Evolutionary conservation across 1,139 yeast species (phyloP).

Genomic region (Petasospora rhodanensis): DNA sequence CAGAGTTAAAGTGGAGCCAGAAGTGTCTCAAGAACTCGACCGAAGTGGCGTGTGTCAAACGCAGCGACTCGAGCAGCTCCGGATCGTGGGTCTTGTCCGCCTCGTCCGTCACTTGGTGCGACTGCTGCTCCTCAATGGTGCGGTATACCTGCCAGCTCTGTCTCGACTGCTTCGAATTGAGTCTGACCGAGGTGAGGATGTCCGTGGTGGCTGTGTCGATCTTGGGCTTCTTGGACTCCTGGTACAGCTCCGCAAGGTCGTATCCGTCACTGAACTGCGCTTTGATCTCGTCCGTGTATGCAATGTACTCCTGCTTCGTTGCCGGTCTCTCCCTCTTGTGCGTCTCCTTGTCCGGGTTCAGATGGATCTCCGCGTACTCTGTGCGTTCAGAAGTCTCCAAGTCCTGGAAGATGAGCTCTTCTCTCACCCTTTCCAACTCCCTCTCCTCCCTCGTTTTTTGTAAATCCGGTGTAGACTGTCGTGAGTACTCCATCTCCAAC

Average conservation of each 20-base stretch:
- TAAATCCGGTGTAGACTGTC: conserved; percentile 29
- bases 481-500: conserved; percentile 37
- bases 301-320: conserved; percentile 17
- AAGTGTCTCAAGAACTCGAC: conserved; percentile 68
- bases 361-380: conserved; percentile 55
- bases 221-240: conserved; percentile 32
- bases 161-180: conserved; percentile 50
- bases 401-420: conserved; percentile 60
- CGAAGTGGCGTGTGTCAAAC: conserved; percentile 60
- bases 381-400: conserved; percentile 47
- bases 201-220: conserved; percentile 47
- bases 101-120: conserved; percentile 21
- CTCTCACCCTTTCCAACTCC: conserved; percentile 30
- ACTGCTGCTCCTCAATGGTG: conserved; percentile 22
- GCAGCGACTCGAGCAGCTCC: conserved; percentile 36
- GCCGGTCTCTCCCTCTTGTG: conserved; percentile 5
- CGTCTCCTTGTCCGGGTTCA: conserved; percentile 32
- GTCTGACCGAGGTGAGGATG: conserved; percentile 47
- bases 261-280: conserved; percentile 31
- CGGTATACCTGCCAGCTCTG: conserved; percentile 41
- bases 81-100: conserved; percentile 20
- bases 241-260: conserved; percentile 39
- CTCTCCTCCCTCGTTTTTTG: conserved; percentile 31
- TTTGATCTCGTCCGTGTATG: conserved; percentile 27
- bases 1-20: conserved; percentile 59